A percentile compares a stretch with the other conserved stretches of the same genome.
These are phyloP conservation scores for Pneumocystis oryctolagi DNA, from an alignment of 1,139 yeast species.

Conservation along the genomic window DNA sequence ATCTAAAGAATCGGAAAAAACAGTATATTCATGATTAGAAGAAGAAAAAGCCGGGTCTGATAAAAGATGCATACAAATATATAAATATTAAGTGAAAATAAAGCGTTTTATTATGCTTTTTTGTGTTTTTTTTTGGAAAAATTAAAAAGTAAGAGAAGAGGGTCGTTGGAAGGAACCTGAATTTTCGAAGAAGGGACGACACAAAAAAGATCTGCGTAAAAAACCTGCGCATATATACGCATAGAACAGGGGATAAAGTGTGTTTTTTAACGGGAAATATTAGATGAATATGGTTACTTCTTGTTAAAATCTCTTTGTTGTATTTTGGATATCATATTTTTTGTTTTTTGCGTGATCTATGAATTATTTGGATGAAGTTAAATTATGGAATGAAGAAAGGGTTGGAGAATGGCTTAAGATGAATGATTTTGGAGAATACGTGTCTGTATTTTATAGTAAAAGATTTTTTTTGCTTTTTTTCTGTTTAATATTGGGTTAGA, in stretches of 20 bases:
- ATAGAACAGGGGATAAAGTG: background rate
- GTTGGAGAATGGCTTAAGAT: slow-evolving; percentile 1
- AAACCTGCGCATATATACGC: background rate
- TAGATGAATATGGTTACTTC: background rate
- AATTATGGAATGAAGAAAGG: background rate
- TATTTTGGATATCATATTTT: background rate
- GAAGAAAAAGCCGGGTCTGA: no score
- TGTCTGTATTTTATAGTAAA: background rate
- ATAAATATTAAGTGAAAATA: no score
- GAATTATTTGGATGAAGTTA: slow-evolving; percentile 11
- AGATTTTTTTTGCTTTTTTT: background rate
- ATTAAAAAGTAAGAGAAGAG: no score
- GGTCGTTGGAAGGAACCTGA: no score
- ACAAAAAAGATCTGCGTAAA: background rate
- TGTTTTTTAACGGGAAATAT: background rate
- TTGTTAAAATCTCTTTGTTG: background rate
- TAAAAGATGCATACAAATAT: no score
- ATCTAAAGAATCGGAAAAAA: background rate
- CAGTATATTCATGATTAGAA: background rate
- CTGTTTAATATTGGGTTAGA: slow-evolving; percentile 14
- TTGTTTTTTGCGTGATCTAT: background rate
- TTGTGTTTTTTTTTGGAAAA: no score
- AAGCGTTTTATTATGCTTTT: no score
- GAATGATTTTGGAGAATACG: background rate
- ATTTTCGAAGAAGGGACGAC: no score